Evolutionary conservation across 1,284 basidiomycete species (phyloP), one percentile per base, ranked within the genome.

Genomic region (Boletus smithii): DNA sequence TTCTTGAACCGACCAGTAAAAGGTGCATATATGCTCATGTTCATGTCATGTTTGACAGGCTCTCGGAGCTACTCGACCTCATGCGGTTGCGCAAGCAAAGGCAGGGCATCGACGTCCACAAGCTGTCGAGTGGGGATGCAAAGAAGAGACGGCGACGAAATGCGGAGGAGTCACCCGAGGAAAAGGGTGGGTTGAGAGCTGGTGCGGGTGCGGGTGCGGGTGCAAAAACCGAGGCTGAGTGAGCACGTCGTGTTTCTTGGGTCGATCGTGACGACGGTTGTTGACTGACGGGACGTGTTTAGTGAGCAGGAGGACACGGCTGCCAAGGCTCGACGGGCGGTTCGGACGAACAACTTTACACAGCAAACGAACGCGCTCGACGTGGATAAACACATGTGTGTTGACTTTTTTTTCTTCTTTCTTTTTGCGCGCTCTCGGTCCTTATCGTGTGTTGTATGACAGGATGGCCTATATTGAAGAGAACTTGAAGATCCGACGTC

Each of bases 381-480:
- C 62, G 93, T 97, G 6, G 95, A 99, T 71, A 97, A 97, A 63
- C 95, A 98, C 64, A 98, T 98, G 95, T 95, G 50, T 37, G 88
- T 66, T n/a, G n/a, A n/a, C n/a, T n/a, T n/a, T n/a, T n/a, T n/a
- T n/a, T 22, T 31, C 14, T 22, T 34, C 39, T 30, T n/a, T 42
- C 8, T 40, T 23, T 41, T 42, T 29, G 37, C 48, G 29, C 27
- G 17, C 6, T n/a, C 23, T 24, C 8, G 23, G 14, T 4, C 31
- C 29, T 37, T 13, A 14, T 11, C 16, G 13, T n/a, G n/a, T n/a
- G 38, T 8, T 2, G n/a, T 6, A 6, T 22, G 30, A 3, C 60
- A 97, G 94, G 95, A 94, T 98, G 90, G 90, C 86, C 2, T 98
- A 95, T 61, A 98, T 98, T 48, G 95, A 98, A 62, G 82, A 88